Percentiles rank a stretch among this genome's conserved stretches.
Evolutionary conservation across 2,329 filamentous ascomycete species (phyloP).

Genomic region (Colletotrichum sp.): DNA sequence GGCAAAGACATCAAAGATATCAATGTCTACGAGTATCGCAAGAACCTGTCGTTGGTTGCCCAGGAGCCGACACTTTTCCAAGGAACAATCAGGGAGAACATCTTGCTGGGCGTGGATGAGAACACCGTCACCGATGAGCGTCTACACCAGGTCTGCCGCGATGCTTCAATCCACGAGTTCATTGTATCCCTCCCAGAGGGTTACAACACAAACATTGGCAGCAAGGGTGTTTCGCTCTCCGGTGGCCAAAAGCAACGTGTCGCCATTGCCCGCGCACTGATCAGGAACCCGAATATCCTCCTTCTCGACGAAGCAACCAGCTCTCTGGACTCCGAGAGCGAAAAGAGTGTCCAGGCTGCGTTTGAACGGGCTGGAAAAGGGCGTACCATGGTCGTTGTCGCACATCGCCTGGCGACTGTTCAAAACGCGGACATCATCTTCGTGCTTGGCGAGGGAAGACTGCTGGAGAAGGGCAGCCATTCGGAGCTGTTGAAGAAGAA

Average conservation of each 20-base stretch:
- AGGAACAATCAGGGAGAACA: slow-evolving; percentile 69
- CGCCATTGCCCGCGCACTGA: slow-evolving; percentile 71
- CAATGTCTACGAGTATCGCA: slow-evolving; percentile 67
- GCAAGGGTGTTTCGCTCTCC: slow-evolving; percentile 68
- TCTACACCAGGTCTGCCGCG: slow-evolving; percentile 58
- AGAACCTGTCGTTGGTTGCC: slow-evolving; percentile 71
- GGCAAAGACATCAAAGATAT: slow-evolving; percentile 63
- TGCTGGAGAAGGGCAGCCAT: slow-evolving; percentile 61
- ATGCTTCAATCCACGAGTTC: slow-evolving; percentile 75
- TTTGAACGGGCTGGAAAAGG: slow-evolving; percentile 68
- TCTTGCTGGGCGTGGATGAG: slow-evolving; percentile 67
- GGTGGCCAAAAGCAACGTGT: slow-evolving; percentile 78
- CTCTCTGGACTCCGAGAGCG: slow-evolving; percentile 68
- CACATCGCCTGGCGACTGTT: slow-evolving; percentile 77
- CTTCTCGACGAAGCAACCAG: slow-evolving; percentile 78
- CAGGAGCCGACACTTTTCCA: slow-evolving; percentile 78
- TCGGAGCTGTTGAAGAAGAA: slow-evolving; percentile 53
- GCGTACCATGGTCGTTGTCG: slow-evolving; percentile 75
- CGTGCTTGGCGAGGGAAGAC: slow-evolving; percentile 71
- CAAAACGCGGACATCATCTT: slow-evolving; percentile 83
- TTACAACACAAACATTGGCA: slow-evolving; percentile 71
- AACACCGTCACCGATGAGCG: slow-evolving; percentile 55
- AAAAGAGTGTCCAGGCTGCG: slow-evolving; percentile 68
- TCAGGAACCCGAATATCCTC: slow-evolving; percentile 68
- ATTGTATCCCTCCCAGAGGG: slow-evolving; percentile 70